Base-by-base conservation (phyloP, 23 red algal species). In the Gracilaria caudata region DNA sequence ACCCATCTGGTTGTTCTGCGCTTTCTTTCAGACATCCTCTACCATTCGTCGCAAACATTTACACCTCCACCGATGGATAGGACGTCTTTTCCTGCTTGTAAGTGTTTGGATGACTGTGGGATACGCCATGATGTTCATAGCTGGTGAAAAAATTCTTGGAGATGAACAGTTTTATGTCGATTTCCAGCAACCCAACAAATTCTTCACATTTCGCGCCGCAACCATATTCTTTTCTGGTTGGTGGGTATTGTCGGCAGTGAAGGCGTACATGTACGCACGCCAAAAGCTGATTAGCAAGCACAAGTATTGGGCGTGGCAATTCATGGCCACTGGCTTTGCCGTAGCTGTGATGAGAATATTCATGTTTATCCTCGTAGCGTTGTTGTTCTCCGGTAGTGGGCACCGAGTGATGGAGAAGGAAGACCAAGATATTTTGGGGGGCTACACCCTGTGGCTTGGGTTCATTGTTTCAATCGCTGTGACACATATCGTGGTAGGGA, bases 241-340 rank as follows among this genome's bases (percentile, higher is more conserved):
- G 46, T 79, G 75, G 75, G 2, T 79, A 4, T 20, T 79, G 4
- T 79, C 46, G 12, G 53, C 30, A 23, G 44, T 5, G 8, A 51
- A 23, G 28, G 46, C 53, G 14, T 79, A 57, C 30, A 33, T n/a
- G 40, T 33, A 51, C 12, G 75, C 75, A 21, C 19, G 20, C 3
- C 35, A 13, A 20, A 51, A n/a, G 28, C 3, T 34, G 33, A n/a
- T 79, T 24, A 26, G 5, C 56, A 17, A 9, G 21, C 75, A 79
- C 41, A 46, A 28, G 47, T 79, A 56, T 32, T 79, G 75, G 75
- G 75, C 44, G 46, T 79, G 53, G 46, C 75, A 79, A 79, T 57
- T 79, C 25, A 0, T 51, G 2, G 26, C 75, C 9, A 29, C 20
- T 30, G 75, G 75, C 7, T 79, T 79, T 47, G 35, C 21, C 26